Evolutionary conservation across 2,329 filamentous ascomycete species (phyloP), one percentile per base, ranked within the genome.

Genomic region (Ascocoryne sarcoides): DNA sequence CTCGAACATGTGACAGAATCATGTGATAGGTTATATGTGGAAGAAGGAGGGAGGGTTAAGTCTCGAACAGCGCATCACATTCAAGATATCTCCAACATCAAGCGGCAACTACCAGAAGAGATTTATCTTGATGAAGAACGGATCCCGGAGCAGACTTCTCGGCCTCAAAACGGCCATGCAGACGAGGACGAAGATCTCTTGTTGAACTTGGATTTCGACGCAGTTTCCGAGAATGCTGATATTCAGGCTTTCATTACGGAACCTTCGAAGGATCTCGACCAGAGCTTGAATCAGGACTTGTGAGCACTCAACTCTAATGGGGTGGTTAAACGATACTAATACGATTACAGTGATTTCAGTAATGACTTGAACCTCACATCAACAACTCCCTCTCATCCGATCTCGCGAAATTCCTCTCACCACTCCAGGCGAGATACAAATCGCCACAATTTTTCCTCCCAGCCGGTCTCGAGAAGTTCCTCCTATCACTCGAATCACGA

Each of bases 41-140:
- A 42, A 15, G 39, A 36, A 14, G 17, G 31, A 12, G 26, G 14
- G 19, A 28, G 38, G 10, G 5, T 29, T 0, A 42, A 37, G 30
- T 33, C 39, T 9, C 34, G 51, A 40, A 46, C 46, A 4, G 19
- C 21, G 10, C 41, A 46, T 10, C 45, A 53, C 12, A 45, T 55
- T 15, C 15, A 40, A 28, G 46, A 49, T 17, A 52, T 55, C 14
- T 32, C 44, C 19, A 16, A 39, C 2, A 41, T 53, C 26, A 53
- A 50, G 30, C 36, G 38, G 10, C 42, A 49, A 9, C 35, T 56
- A 9, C 51, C 49, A 3, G 52, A 51, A 33, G 51, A 51, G 8
- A 32, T 30, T 1, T 47, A 43, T 32, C 35, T 20, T n/a, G 40
- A 46, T 10, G 39, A 46, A 40, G 31, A 21, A 16, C 20, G 40